Evolutionary conservation across 352 stramenopile species (phyloP).

Genomic region (Phytophthora hybrid): DNA sequence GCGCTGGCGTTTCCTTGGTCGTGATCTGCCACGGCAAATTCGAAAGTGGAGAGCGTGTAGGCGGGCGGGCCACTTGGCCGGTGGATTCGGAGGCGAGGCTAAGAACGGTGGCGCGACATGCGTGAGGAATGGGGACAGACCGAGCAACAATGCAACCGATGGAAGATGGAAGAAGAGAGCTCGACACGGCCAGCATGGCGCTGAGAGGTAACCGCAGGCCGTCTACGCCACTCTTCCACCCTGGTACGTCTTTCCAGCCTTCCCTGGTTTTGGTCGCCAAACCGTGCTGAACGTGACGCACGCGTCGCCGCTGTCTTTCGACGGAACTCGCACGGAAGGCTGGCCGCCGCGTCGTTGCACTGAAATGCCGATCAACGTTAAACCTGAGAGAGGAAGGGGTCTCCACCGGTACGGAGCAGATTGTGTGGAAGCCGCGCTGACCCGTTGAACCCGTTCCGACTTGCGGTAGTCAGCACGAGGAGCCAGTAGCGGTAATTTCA

Average conservation of each 20-base stretch:
- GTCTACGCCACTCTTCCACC: conserved; percentile 32
- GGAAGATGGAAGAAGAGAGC: conserved; percentile 26
- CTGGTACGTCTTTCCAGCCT: conserved; percentile 38
- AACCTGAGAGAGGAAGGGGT: conserved; percentile 23
- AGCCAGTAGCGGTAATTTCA: conserved; percentile 22
- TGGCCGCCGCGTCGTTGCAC: conserved; percentile 28
- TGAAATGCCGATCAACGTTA: conserved; percentile 28
- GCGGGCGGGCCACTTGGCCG: conserved; percentile 22
- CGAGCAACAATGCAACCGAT: conserved; percentile 2
- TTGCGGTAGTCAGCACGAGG: conserved; percentile 5
- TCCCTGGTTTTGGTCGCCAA: conserved; percentile 36
- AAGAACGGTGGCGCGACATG: conserved; percentile 41
- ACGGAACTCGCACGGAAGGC: conserved; percentile 40
- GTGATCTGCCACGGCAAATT: conserved; percentile 46
- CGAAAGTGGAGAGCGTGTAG: conserved; percentile 21
- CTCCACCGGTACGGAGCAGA: conserved; percentile 3
- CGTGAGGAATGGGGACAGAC: conserved; percentile 19
- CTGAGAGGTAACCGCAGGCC: conserved; percentile 18
- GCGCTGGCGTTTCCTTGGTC: conserved; percentile 25
- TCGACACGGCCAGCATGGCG: conserved; percentile 14
- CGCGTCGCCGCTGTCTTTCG: conserved; percentile 32
- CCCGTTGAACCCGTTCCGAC: conserved; percentile 24
- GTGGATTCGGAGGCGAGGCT: conserved; percentile 20
- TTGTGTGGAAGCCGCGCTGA: conserved; percentile 17
- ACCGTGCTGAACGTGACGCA: conserved; percentile 46